Base-by-base conservation (phyloP, 352 stramenopile species). In the Elongisporangium undulatum region DNA sequence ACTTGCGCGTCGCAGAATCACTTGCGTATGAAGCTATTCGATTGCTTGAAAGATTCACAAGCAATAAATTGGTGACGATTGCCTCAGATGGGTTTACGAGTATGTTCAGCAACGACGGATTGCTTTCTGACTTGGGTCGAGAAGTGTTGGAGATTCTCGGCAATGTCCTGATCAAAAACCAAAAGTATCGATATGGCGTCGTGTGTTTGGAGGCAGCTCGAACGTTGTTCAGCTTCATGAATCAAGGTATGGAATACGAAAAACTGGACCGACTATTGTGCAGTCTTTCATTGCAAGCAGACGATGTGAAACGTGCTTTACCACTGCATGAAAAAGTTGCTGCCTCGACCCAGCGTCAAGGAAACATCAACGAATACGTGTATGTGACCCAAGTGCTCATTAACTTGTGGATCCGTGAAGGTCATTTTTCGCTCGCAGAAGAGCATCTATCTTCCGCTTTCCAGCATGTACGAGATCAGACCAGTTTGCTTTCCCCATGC, bases 171-270 rank as follows among this genome's bases (percentile, higher is more conserved):
- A 85, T 91, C 53, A 87, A 90, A 65, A 94, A 90, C 56, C 82
- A 89, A 39, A 95, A 95, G 58, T 95, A 95, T 54, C 85, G 82
- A 16, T 94, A 90, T 50, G 85, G 84, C 2, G 90, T 95, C 38
- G 41, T 90, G 56, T 90, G 82, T 49, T 64, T 94, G 1, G 86
- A 95, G 64, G 79, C 83, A n/a, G 86, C 86, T 1, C 61, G 72
- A 2, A 56, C 58, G 9, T 52, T 95, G 1, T 94, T 81, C 58
- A 71, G 59, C 12, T 85, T 92, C 19, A 57, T 94, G 38, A 85
- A 94, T 39, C 79, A 90, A 52, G 81, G 79, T 13, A 69, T 65
- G 19, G 79, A 85, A 50, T 89, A 95, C 56, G 82, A 95, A 49
- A 87, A 85, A 38, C 61, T 95, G 16, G 82, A 94, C 26, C 74